A percentile compares a stretch with the other conserved stretches of the same genome.
phyloP scores from a whole-genome alignment of 345 rosid genomes.

The Euphorbia peplus region DNA sequence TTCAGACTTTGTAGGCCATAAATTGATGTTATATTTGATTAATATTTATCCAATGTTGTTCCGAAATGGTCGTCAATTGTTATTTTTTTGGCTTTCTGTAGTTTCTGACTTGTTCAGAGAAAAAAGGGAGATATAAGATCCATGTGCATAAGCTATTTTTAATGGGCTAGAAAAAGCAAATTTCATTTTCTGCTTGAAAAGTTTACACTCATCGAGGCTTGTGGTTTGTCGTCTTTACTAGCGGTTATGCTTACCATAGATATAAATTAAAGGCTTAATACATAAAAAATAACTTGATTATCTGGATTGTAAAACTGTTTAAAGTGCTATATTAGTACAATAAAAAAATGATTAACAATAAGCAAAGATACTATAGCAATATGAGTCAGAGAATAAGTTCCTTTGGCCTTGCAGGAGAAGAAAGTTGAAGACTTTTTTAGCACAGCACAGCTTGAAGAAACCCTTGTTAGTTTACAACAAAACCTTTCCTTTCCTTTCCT shows the following conservation, averaged over 20 bases:
- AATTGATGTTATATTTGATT: conserved; percentile 4
- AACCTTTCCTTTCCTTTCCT: conserved; percentile 27
- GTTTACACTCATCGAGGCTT: too few species aligned
- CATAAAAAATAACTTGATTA: too few species aligned
- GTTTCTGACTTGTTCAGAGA: not conserved
- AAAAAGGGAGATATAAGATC: not conserved
- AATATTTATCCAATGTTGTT: not conserved
- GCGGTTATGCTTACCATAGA: too few species aligned
- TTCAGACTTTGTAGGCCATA: conserved; percentile 11
- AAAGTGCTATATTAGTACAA: too few species aligned
- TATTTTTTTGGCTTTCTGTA: too few species aligned
- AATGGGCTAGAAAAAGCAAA: too few species aligned
- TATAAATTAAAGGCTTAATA: too few species aligned
- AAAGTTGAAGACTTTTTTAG: conserved; percentile 22
- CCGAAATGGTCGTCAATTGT: too few species aligned
- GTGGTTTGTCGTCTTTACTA: too few species aligned
- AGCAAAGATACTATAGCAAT: not conserved
- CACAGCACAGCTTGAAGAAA: conserved; percentile 15
- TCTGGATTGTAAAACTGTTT: too few species aligned
- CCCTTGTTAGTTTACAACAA: conserved; percentile 15
- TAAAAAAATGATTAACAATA: not conserved
- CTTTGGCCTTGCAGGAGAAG: not conserved
- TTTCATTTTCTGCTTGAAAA: too few species aligned
- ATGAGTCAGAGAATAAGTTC: conserved; percentile 21
- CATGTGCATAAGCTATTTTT: not conserved